These are phyloP conservation scores for Crithidia acanthocephali DNA, from an alignment of 208 protist species.

Conservation along the genomic window DNA sequence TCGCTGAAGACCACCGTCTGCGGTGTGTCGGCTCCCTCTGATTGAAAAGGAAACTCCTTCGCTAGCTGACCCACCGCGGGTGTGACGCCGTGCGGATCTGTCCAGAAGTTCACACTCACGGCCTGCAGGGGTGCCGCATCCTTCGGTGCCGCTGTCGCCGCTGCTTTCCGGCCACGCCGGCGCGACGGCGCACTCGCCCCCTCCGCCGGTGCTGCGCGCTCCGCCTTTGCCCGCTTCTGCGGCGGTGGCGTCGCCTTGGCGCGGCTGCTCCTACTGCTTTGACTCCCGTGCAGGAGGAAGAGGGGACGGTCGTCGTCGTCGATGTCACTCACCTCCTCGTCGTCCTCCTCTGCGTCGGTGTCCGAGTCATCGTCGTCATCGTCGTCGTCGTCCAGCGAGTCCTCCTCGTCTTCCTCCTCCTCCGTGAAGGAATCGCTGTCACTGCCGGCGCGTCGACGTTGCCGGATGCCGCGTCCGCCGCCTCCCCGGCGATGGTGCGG, in stretches of 20 bases:
- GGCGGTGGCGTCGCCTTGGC: not conserved
- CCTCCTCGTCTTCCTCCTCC: conserved; percentile 26
- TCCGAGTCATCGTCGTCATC: conserved; percentile 12
- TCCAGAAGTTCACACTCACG: conserved; percentile 75
- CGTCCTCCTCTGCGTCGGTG: conserved; percentile 8
- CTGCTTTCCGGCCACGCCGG: not conserved
- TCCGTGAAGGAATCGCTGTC: conserved; percentile 17
- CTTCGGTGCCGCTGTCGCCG: conserved; percentile 7
- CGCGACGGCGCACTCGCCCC: not conserved
- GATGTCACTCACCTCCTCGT: not conserved
- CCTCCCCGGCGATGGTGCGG: conserved; percentile 1
- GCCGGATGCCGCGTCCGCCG: not conserved
- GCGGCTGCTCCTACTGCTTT: not conserved
- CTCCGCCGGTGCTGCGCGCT: not conserved
- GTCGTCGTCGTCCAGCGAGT: conserved; percentile 16
- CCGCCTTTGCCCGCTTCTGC: conserved; percentile 10
- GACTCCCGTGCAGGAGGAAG: not conserved
- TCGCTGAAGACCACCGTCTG: conserved; percentile 77
- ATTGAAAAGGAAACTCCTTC: conserved; percentile 50
- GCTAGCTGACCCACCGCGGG: conserved; percentile 42
- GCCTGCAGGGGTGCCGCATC: conserved; percentile 39
- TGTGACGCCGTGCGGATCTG: conserved; percentile 42
- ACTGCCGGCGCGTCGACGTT: conserved; percentile 3
- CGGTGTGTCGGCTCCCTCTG: conserved; percentile 33
- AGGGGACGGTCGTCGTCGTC: conserved; percentile 20